Percentiles rank a stretch among this genome's conserved stretches.
These are phyloP conservation scores for Xylaria nigripes DNA, from an alignment of 495 filamentous ascomycete genomes.

Conservation along the genomic window DNA sequence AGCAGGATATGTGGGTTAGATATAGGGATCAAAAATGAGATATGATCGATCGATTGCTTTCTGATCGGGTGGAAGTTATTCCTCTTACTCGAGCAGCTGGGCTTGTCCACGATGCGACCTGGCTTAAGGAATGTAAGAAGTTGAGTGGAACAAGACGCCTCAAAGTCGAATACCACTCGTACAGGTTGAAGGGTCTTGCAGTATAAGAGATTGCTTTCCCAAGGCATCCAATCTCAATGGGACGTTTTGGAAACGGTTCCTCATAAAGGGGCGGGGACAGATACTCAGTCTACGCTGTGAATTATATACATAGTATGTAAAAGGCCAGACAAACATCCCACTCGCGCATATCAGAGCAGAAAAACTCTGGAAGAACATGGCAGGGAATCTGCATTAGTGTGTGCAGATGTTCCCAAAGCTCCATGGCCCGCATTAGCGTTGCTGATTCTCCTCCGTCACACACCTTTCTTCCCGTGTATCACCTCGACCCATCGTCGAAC, in stretches of 20 bases:
- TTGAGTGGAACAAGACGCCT: not conserved
- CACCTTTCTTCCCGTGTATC: not conserved
- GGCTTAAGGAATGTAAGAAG: not conserved
- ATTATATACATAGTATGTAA: not conserved
- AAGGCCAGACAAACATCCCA: too few relatives aligned
- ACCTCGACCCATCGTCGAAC: not conserved
- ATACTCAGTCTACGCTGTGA: not conserved
- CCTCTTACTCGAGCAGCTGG: not conserved
- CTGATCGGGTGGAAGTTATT: not conserved
- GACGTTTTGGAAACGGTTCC: not conserved
- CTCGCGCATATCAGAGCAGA: not conserved
- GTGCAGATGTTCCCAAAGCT: constrained; percentile 5
- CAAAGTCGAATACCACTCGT: not conserved
- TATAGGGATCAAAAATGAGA: not conserved
- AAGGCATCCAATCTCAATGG: not conserved
- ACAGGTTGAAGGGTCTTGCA: not conserved
- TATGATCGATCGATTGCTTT: not conserved
- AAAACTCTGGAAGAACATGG: not conserved
- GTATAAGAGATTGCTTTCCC: not conserved
- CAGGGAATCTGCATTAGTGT: constrained; percentile 4
- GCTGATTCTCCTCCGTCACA: not conserved
- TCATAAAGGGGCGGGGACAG: not conserved
- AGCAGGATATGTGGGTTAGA: not conserved
- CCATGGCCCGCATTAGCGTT: constrained; percentile 9
- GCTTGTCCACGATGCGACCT: not conserved